Evolutionary conservation across 228 moss, liverwort and hornwort genomes (phyloP), one percentile per base, ranked within the genome.

Genomic region (Sphagnum fallax): DNA sequence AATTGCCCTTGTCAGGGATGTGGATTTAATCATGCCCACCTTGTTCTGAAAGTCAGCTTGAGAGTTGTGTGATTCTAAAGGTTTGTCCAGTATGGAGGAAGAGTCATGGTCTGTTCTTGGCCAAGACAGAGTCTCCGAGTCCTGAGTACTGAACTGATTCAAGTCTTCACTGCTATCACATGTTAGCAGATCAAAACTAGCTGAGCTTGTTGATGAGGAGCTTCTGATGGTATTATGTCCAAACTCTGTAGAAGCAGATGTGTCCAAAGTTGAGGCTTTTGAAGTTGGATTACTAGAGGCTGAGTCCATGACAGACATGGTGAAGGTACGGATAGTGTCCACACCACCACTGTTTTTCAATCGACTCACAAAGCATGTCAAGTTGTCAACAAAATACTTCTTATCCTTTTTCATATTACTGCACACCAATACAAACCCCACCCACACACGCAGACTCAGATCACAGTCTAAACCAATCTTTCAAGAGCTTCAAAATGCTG

Each of bases 351-450:
- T 48, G 51, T 73, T 80, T 6, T 77, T 75, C 50, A 69, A 50
- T 47, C 86, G 75, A 47, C 75, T 77, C 48, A 86, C 86, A 71
- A 77, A 80, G 70, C 82, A 86, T 6, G 77, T 73, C 47, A 86
- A 69, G 62, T 77, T 86, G 12, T 86, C 82, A 4, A 77, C 51
- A 52, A 82, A 82, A 71, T 82, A 82, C 13, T 86, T 86, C 63
- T 71, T 73, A 61, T 86, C 86, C 55, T 80, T 86, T 77, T 77
- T 86, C 86, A 86, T 75, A 69, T 63, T 77, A 52, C 86, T 86
- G 15, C 15, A 69, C 32, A 32, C 32, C 32, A 32, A 32, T 32
- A 32, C 32, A 32, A 32, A 32, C 32, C 32, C 32, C 32, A 32
- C 32, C 32, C 32, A 32, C 32, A 32, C 32, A 32, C 32, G 2